Evolutionary conservation across 2,329 filamentous ascomycete species (phyloP).

Genomic region (Diaporthe capsici): DNA sequence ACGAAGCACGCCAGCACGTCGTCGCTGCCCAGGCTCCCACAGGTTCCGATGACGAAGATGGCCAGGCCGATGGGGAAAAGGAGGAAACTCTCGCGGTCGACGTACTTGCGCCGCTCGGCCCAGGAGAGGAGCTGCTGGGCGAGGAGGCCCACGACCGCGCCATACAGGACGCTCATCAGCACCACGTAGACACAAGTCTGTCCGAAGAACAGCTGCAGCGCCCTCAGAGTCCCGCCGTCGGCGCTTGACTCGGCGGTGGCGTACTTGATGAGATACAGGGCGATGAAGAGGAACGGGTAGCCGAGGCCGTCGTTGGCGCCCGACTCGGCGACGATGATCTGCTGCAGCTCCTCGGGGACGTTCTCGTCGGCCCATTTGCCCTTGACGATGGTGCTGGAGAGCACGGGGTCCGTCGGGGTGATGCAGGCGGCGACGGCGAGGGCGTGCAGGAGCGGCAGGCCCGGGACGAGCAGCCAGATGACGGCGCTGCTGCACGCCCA

Average conservation of each 20-base stretch:
- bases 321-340: constrained; percentile 85
- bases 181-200: constrained; percentile 91
- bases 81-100: constrained; percentile 89
- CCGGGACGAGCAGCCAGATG: constrained; percentile 81
- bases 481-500: constrained; percentile 85
- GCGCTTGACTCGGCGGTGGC: constrained; percentile 65
- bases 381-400: constrained; percentile 93
- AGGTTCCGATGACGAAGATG: constrained; percentile 89
- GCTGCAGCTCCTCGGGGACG: constrained; percentile 84
- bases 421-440: constrained; percentile 88
- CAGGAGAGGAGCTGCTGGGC: constrained; percentile 85
- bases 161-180: constrained; percentile 82
- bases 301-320: constrained; percentile 92
- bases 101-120: constrained; percentile 84
- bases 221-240: constrained; percentile 72
- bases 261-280: constrained; percentile 87
- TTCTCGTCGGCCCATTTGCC: constrained; percentile 94
- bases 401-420: constrained; percentile 89
- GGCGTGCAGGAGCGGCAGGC: constrained; percentile 81
- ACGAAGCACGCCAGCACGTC: constrained; percentile 94
- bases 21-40: constrained; percentile 88
- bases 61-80: constrained; percentile 89
- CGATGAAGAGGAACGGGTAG: constrained; percentile 90
- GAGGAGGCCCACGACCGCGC: constrained; percentile 82
- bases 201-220: constrained; percentile 87